phyloP scores from a whole-genome alignment of 192 early-diverging fungal genomes.

The Backusella circina region DNA sequence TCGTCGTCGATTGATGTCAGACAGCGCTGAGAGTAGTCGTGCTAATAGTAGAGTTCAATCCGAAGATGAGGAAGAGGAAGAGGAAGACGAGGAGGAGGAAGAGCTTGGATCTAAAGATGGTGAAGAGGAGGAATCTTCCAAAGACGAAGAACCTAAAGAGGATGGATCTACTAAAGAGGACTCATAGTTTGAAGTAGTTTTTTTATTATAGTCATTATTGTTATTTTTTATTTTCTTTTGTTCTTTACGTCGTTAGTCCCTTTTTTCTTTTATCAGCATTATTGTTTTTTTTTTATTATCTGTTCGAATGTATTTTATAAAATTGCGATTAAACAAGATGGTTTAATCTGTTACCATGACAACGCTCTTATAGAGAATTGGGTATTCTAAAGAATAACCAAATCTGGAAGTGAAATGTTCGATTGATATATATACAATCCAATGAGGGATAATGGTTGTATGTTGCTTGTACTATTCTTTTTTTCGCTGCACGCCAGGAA shows the following conservation, averaged over 20 bases:
- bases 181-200: background rate
- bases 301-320: background rate
- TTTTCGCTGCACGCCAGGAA: too few species aligned
- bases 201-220: background rate
- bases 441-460: too few species aligned
- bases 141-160: background rate
- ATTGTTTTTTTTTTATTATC: background rate
- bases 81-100: background rate
- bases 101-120: background rate
- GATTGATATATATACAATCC: too few species aligned
- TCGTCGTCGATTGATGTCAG: background rate
- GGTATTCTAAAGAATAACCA: too few species aligned
- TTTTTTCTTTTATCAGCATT: background rate
- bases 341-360: too few species aligned
- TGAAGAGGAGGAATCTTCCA: background rate
- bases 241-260: background rate
- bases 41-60: conserved; percentile 11
- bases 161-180: background rate
- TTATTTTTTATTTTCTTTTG: background rate
- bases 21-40: conserved; percentile 11
- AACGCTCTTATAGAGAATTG: too few species aligned
- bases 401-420: too few species aligned
- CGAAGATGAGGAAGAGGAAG: conserved; percentile 7
- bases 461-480: too few species aligned
- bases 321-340: too few species aligned